These are phyloP conservation scores for Macroventuria anomochaeta DNA, from an alignment of 2,329 filamentous ascomycete species.

Conservation along the genomic window DNA sequence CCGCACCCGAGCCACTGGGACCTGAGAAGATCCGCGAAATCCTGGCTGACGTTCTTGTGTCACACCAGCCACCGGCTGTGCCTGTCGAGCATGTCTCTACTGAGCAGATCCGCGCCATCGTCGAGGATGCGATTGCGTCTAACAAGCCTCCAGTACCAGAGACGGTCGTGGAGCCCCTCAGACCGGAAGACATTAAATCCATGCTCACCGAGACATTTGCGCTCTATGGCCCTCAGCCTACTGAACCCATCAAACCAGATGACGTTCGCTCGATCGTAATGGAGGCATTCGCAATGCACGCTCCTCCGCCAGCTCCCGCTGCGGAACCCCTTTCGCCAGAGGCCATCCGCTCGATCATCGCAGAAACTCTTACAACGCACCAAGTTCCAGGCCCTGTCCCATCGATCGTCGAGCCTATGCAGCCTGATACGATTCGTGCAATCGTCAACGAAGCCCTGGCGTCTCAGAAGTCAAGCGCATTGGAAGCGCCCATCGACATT, in stretches of 20 bases:
- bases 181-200: conserved; percentile 38
- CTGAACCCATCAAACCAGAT: conserved; percentile 51
- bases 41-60: conserved; percentile 67
- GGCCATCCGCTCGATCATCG: conserved; percentile 35
- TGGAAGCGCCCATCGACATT: conserved; percentile 44
- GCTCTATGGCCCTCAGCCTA: conserved; percentile 30
- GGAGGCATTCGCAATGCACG: conserved; percentile 64
- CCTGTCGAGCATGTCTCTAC: conserved; percentile 51
- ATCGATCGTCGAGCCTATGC: conserved; percentile 34
- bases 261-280: conserved; percentile 50
- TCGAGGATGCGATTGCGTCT: conserved; percentile 68
- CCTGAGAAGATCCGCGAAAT: conserved; percentile 75
- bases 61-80: conserved; percentile 47
- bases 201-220: conserved; percentile 34
- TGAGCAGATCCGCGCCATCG: conserved; percentile 72
- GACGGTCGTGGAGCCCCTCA: conserved; percentile 29
- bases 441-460: conserved; percentile 46
- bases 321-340: conserved; percentile 33
- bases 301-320: conserved; percentile 17
- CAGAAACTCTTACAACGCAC: conserved; percentile 37
- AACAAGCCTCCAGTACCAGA: conserved; percentile 42
- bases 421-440: conserved; percentile 44
- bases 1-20: conserved; percentile 36
- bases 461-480: conserved; percentile 37
- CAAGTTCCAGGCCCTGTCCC: conserved; percentile 25